Base-by-base conservation (phyloP, 2,329 filamentous ascomycete genomes). In the Paracamarosporium sp. region DNA sequence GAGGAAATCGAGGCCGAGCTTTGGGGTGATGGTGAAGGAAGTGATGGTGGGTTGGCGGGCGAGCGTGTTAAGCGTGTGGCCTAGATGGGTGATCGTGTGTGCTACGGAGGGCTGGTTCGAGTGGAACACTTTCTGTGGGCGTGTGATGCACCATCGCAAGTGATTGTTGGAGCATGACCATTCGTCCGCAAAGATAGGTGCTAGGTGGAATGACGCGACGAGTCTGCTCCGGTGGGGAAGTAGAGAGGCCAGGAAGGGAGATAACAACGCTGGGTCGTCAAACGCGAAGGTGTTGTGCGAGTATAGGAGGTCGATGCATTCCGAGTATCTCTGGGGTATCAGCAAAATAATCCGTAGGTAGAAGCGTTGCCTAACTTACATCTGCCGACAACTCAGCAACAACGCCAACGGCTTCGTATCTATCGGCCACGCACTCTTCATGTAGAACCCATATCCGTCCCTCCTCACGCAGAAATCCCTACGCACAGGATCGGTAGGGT, bases 251-350 rank as follows among this genome's bases (percentile, higher is more conserved):
- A 36, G 20, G 28, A 56, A 60, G 17, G 6, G 17, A 8, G 9
- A 6, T 2, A 48, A 13, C 27, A 38, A 35, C 7, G 20, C 24
- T 17, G 44, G 28, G 24, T 48, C 43, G 25, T 56, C 47, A 41
- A 60, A 56, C 2, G 52, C 27, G 35, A 56, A 59, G 3, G 57
- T 56, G 35, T 60, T 56, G 17, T 47, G 27, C n/a, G 53, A 56
- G 27, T 60, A 60, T 8, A 60, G 44, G 20, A 48, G 36, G 22
- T 60, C 35, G 27, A 56, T 53, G 20, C 40, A 28, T 28, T 60
- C 57, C 7, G 53, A 59, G 27, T 56, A 60, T 35, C 57, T 60
- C n/a, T 11, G 3, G 12, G 13, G 15, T 38, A 28, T 50, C 12
- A 50, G 46, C 33, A 50, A 7, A 28, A 3, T 17, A 5, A 38